These are phyloP conservation scores for Clonostachys chloroleuca DNA, from an alignment of 2,329 filamentous ascomycete genomes.

Conservation along the genomic window DNA sequence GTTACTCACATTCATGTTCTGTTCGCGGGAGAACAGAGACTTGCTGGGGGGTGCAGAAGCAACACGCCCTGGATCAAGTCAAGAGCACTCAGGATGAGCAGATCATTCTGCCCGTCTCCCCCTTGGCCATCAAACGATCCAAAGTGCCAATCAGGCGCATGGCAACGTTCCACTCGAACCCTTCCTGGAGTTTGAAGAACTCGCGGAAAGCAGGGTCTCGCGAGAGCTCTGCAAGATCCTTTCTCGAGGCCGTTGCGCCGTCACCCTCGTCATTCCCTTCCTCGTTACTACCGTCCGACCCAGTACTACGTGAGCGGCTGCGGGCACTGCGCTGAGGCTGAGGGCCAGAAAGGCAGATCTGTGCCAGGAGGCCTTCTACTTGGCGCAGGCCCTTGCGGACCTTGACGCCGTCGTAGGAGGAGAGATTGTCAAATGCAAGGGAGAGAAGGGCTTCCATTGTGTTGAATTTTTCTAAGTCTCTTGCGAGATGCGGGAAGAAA, in stretches of 20 bases:
- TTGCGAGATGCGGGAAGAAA: constrained; percentile 4
- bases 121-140: constrained; percentile 80
- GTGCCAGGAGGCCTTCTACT: constrained; percentile 88
- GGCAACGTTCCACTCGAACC: constrained; percentile 96
- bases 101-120: constrained; percentile 80
- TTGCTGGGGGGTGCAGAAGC: constrained; percentile 86
- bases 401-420: constrained; percentile 84
- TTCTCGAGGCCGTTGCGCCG: constrained; percentile 39
- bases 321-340: background rate
- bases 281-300: constrained; percentile 3
- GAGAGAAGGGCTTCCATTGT: constrained; percentile 88
- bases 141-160: constrained; percentile 81
- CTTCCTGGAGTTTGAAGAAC: constrained; percentile 95
- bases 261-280: constrained; percentile 19
- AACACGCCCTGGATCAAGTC: constrained; percentile 86
- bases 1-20: constrained; percentile 80
- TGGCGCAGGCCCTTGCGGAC: constrained; percentile 91
- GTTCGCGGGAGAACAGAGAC: constrained; percentile 79
- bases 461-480: constrained; percentile 6
- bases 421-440: constrained; percentile 93
- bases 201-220: constrained; percentile 88
- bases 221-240: constrained; percentile 64
- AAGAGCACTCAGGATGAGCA: constrained; percentile 82
- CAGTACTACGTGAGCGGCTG: constrained; percentile 17
- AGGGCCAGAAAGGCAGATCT: constrained; percentile 68